Evolutionary conservation across 1,284 basidiomycete genomes (phyloP).

Genomic region (Cystobasidium pallidum): DNA sequence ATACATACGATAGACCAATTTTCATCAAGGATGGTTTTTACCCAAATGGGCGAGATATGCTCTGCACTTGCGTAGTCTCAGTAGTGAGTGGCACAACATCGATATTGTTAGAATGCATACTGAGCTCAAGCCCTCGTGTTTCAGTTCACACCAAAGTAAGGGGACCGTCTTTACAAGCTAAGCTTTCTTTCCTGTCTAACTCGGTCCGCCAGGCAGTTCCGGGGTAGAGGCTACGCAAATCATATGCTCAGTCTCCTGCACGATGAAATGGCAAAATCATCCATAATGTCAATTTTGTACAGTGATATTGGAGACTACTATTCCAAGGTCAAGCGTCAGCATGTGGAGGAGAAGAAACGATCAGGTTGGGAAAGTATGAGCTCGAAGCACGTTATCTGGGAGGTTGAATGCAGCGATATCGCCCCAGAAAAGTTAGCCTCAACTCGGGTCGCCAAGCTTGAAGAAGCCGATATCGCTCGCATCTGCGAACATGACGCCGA

Average conservation of each 20-base stretch:
- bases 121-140: slow-evolving; percentile 27
- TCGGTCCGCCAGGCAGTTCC: background rate
- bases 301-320: slow-evolving; percentile 35
- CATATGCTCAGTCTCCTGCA: slow-evolving; percentile 27
- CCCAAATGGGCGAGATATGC: background rate
- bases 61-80: background rate
- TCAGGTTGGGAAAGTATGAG: slow-evolving; percentile 19
- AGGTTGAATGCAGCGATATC: background rate
- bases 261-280: slow-evolving; percentile 8
- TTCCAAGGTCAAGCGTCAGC: slow-evolving; percentile 1
- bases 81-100: slow-evolving; percentile 1
- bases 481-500: slow-evolving; percentile 3
- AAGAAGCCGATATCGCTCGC: slow-evolving; percentile 4
- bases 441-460: background rate
- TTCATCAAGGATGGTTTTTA: background rate
- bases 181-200: too few relatives aligned
- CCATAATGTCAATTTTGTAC: slow-evolving; percentile 19
- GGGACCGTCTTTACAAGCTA: too few relatives aligned
- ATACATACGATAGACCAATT: slow-evolving; percentile 11
- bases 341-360: background rate
- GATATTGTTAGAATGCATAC: background rate
- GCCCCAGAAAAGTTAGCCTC: too few relatives aligned
- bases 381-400: slow-evolving; percentile 26
- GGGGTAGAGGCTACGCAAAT: slow-evolving; percentile 28
- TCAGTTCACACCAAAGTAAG: too few relatives aligned